phyloP scores from a whole-genome alignment of 1,284 basidiomycete genomes.

The Irpex sp. region DNA sequence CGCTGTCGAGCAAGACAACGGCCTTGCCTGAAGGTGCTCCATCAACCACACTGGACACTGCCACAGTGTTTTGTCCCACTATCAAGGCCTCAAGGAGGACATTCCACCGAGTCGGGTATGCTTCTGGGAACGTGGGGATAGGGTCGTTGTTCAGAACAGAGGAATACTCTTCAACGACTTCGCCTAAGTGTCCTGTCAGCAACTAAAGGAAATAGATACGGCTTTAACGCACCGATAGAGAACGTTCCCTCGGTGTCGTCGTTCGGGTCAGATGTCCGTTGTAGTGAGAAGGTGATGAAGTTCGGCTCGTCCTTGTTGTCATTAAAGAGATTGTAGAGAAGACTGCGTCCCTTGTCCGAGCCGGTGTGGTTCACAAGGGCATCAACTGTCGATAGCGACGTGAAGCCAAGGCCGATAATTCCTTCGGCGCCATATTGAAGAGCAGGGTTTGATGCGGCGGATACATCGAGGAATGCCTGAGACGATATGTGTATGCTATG shows the following conservation, averaged over 20 bases:
- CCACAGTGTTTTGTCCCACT: constrained; percentile 40
- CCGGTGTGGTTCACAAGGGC: constrained; percentile 49
- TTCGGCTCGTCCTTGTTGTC: constrained; percentile 66
- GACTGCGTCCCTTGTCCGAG: constrained; percentile 52
- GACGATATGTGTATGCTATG: constrained; percentile 51
- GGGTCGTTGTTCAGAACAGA: constrained; percentile 46
- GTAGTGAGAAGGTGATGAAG: constrained; percentile 70
- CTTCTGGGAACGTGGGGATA: constrained; percentile 67
- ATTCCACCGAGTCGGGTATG: constrained; percentile 62
- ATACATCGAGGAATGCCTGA: constrained; percentile 67
- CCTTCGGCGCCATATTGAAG: constrained; percentile 66
- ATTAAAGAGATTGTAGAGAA: constrained; percentile 70
- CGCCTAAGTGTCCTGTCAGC: constrained; percentile 36
- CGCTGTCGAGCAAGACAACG: constrained; percentile 69
- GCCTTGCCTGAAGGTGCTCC: constrained; percentile 60
- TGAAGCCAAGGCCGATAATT: constrained; percentile 76
- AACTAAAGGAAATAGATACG: neutral
- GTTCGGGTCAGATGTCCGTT: constrained; percentile 45
- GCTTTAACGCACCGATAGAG: constrained; percentile 49
- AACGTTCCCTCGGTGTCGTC: constrained; percentile 61
- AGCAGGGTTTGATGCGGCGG: constrained; percentile 58
- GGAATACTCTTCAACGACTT: constrained; percentile 56
- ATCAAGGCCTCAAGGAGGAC: constrained; percentile 67
- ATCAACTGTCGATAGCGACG: constrained; percentile 66
- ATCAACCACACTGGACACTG: constrained; percentile 49